Evolutionary conservation across 805 yeast species (phyloP).

Genomic region (Hemisphaericaspora nanyangensis): DNA sequence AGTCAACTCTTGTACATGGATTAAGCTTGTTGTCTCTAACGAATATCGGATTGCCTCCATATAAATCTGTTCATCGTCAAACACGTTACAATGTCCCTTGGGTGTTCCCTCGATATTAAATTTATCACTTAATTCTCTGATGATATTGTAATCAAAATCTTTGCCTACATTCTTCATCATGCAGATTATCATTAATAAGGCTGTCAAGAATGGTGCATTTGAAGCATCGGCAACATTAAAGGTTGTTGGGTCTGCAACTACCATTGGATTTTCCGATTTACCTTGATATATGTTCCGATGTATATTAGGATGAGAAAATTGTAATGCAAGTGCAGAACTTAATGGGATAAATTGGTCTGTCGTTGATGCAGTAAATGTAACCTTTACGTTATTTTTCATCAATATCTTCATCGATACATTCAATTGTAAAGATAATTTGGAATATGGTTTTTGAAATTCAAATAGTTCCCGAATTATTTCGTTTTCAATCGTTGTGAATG

Average conservation of each 20-base stretch:
- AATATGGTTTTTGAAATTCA: conserved; percentile 24
- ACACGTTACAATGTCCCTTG: conserved; percentile 26
- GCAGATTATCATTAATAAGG: conserved; percentile 24
- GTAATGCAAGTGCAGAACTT: conserved; percentile 25
- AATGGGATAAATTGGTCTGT: conserved; percentile 38
- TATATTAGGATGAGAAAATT: conserved; percentile 35
- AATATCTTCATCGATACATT: conserved; percentile 17
- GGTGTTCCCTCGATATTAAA: conserved; percentile 11
- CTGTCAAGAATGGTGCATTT: conserved; percentile 25
- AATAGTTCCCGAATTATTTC: conserved; percentile 34
- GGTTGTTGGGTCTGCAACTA: neutral
- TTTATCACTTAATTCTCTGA: conserved; percentile 25
- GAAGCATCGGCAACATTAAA: conserved; percentile 4
- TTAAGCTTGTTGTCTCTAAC: conserved; percentile 34
- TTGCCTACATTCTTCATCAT: conserved; percentile 35
- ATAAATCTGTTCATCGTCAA: conserved; percentile 22
- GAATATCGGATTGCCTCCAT: conserved; percentile 25
- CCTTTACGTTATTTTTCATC: conserved; percentile 25
- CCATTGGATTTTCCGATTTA: conserved; percentile 1
- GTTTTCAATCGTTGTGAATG: conserved; percentile 33
- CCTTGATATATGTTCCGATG: conserved; percentile 24
- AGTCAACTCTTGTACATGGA: conserved; percentile 13
- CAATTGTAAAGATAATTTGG: conserved; percentile 15
- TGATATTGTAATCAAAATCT: conserved; percentile 24
- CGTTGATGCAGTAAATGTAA: conserved; percentile 30